Conservation (phyloP, 116 monocot species). For the Zostera marina region DNA sequence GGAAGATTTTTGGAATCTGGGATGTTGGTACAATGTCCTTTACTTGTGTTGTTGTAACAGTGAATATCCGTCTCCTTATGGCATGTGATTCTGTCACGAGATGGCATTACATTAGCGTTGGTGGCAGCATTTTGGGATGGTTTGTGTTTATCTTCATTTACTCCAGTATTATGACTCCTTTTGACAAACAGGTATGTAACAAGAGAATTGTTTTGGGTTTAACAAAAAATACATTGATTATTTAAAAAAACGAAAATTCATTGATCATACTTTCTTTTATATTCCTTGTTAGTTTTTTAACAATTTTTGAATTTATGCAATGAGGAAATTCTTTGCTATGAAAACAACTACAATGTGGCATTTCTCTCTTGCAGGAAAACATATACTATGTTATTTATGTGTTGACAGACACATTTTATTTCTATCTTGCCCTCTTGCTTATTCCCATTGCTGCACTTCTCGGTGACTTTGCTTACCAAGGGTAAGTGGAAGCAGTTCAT, state of each 20-base stretch:
- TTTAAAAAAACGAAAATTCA: too few species aligned
- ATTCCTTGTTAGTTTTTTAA: too few species aligned
- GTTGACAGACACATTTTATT: slow-evolving; percentile 90
- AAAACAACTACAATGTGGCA: not conserved
- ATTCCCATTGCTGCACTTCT: slow-evolving; percentile 77
- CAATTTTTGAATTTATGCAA: too few species aligned
- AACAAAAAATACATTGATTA: too few species aligned
- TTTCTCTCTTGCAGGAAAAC: slow-evolving; percentile 68
- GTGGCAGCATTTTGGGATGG: slow-evolving; percentile 84
- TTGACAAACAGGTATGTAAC: slow-evolving; percentile 65
- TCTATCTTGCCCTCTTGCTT: slow-evolving; percentile 62
- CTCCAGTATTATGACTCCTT: slow-evolving; percentile 68
- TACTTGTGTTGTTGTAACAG: slow-evolving; percentile 86
- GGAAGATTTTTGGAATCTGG: slow-evolving; percentile 90
- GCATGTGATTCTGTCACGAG: slow-evolving; percentile 82
- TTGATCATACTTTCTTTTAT: too few species aligned
- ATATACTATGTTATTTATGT: slow-evolving; percentile 88
- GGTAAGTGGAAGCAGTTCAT: slow-evolving; percentile 29
- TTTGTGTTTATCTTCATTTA: slow-evolving; percentile 92
- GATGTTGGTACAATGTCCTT: slow-evolving; percentile 99
- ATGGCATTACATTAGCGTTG: slow-evolving; percentile 85
- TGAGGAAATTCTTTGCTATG: too few species aligned
- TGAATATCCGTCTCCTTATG: slow-evolving; percentile 87
- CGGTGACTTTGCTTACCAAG: slow-evolving; percentile 79
- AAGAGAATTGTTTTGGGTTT: too few species aligned